phyloP scores from a whole-genome alignment of 345 rosid species.

The Eucalyptus tenuipes region DNA sequence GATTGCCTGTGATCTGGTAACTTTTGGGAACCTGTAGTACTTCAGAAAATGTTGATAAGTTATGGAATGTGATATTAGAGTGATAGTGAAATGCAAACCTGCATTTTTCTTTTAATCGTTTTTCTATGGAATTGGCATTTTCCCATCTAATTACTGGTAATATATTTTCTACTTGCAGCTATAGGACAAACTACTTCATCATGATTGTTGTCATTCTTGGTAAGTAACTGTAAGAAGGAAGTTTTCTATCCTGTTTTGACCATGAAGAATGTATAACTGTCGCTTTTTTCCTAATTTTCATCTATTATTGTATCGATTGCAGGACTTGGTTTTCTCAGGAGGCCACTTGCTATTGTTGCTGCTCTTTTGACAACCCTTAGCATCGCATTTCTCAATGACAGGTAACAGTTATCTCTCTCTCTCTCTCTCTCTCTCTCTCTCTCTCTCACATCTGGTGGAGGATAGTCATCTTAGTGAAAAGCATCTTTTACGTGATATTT shows the following conservation, averaged over 20 bases:
- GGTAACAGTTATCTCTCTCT: constrained; percentile 18
- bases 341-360: constrained; percentile 76
- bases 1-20: not conserved
- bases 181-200: constrained; percentile 91
- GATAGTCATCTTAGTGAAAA: not conserved
- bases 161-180: constrained; percentile 41
- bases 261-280: not conserved
- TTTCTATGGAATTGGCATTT: not conserved
- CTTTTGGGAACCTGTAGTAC: not conserved
- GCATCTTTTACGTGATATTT: not conserved
- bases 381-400: constrained; percentile 81
- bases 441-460: not conserved
- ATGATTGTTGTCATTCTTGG: constrained; percentile 79
- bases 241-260: not conserved
- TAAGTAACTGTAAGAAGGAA: constrained; percentile 10
- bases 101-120: not conserved
- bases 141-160: not conserved
- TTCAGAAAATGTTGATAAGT: not conserved
- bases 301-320: not conserved
- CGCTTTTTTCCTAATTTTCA: not conserved
- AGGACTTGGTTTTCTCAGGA: constrained; percentile 83
- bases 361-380: constrained; percentile 58
- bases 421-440: not conserved
- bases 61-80: not conserved
- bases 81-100: not conserved